Conservation (phyloP, 2,329 filamentous ascomycete genomes). For the Apiospora koreana region DNA sequence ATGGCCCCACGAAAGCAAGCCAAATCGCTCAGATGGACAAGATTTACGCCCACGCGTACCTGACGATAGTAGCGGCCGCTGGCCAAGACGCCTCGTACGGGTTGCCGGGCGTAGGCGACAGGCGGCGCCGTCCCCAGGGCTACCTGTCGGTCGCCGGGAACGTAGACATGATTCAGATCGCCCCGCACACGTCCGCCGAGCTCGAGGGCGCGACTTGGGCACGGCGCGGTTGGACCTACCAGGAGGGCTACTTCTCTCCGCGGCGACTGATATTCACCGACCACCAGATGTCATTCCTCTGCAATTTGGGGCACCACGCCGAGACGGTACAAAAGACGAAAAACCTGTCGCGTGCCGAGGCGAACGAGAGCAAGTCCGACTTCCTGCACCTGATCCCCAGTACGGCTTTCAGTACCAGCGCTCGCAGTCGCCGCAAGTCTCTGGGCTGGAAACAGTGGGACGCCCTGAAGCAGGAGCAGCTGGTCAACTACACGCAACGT, state of each 20-base stretch:
- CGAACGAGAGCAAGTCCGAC: not conserved
- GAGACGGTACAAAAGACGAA: not conserved
- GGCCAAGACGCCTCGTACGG: not conserved
- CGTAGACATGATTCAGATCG: not conserved
- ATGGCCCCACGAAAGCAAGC: not conserved
- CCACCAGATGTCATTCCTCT: not conserved
- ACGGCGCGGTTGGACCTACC: constrained; percentile 1
- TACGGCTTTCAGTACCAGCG: not conserved
- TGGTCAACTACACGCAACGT: not conserved
- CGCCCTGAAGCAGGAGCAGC: not conserved
- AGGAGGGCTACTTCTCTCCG: not conserved
- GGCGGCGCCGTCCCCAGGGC: not conserved
- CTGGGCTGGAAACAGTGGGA: not conserved
- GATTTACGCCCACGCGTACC: not conserved
- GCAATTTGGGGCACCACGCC: not conserved
- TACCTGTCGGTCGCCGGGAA: not conserved
- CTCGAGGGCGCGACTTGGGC: not conserved
- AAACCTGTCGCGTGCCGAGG: not conserved
- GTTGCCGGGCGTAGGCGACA: not conserved
- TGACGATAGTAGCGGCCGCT: not conserved
- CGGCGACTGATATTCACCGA: constrained; percentile 1
- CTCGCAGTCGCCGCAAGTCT: not conserved
- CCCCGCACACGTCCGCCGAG: not conserved
- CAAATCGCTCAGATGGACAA: constrained; percentile 1
- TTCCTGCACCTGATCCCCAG: not conserved